Base-by-base conservation (phyloP, 306 rosid species). In the Citrullus amarus region DNA sequence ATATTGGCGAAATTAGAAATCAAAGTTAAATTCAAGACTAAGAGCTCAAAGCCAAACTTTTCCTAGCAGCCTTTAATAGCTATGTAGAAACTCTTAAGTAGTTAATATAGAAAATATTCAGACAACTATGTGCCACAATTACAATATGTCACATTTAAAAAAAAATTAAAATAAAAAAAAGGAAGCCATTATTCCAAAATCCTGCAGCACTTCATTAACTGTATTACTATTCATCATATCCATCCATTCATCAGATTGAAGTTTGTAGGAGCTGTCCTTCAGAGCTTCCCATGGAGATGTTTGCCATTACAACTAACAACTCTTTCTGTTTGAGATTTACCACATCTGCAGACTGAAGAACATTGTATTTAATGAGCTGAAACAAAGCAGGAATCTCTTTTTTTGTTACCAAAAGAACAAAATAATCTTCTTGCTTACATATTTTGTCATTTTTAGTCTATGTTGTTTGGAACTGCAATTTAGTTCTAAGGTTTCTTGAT, bases 301-400 rank as follows among this genome's bases (percentile, higher is more conserved):
- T 50, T 71, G 76, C 41, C 76, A 71, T 72, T 30, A 17, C 6
- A 53, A 53, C 15, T 1, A 73, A 51, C n/a, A 4, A 53, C 36
- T 74, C 60, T 50, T 55, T 9, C 13, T 28, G 61, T 51, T 51
- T 16, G 9, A 32, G 78, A 32, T 53, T 73, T 17, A 74, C 78
- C 78, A 74, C 78, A 74, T 74, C 78, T 74, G 78, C 78, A 74
- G 48, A 74, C 78, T 74, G 30, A 74, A 53, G 28, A 51, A 16
- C 17, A 32, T 28, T 43, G 61, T 4, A 73, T 20, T 46, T 51
- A 32, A 74, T 74, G 41, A 74, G 44, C 44, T 13, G 0, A 48
- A 9, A 15, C 38, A 0, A 0, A 2, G 28, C 8, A 53, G 0
- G 0, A 2, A 8, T 5, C 28, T 67, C 9, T 4, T 36, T 17